A percentile compares a stretch with the other conserved stretches of the same genome.
Conservation (phyloP, 2,329 filamentous ascomycete genomes). For the Colletotrichum viniferum region DNA sequence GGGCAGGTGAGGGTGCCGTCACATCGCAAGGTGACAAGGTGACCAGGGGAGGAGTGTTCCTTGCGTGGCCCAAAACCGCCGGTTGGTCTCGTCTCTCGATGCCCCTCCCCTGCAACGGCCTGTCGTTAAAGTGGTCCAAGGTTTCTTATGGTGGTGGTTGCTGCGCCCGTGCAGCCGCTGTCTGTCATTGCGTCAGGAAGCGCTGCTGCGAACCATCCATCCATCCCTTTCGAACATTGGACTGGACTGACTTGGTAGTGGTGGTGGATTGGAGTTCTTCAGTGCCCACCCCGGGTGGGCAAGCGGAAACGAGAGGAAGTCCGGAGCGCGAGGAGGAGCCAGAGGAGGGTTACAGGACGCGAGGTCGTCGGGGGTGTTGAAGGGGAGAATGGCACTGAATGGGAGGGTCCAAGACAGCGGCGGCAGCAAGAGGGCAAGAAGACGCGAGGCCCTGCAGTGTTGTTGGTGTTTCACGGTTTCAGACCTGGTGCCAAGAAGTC, state of each 20-base stretch:
- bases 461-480: constrained; percentile 16
- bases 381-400: not conserved
- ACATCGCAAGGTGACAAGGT: not conserved
- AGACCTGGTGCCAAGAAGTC: constrained; percentile 10
- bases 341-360: not conserved
- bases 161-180: constrained; percentile 9
- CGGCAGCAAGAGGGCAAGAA: not conserved
- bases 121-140: not conserved
- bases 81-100: not conserved
- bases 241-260: not conserved
- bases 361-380: not conserved
- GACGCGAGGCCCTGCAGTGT: not conserved
- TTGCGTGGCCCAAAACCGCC: not conserved
- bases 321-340: not conserved
- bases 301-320: not conserved
- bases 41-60: not conserved
- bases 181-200: constrained; percentile 20
- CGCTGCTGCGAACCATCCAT: not conserved
- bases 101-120: not conserved
- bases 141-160: not conserved
- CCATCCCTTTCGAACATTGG: not conserved
- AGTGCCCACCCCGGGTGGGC: not conserved
- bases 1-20: not conserved
- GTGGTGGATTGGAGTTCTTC: not conserved
- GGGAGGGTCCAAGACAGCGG: not conserved